A percentile compares a stretch with the other conserved stretches of the same genome.
These are phyloP conservation scores for Phytophthora rubi DNA, from an alignment of 352 stramenopile species.

Conservation along the genomic window DNA sequence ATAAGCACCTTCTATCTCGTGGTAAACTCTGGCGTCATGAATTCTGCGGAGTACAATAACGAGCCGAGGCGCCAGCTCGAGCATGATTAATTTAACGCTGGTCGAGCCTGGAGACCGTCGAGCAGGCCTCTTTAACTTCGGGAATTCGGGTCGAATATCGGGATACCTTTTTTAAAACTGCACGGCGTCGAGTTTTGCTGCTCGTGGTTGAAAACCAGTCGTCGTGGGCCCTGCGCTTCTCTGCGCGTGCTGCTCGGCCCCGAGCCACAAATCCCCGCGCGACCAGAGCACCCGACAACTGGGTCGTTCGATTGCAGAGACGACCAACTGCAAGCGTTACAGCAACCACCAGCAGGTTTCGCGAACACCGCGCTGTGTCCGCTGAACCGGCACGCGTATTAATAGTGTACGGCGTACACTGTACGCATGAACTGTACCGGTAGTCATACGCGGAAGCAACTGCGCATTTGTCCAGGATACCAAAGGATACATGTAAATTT, in stretches of 20 bases:
- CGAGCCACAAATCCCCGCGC: constrained; percentile 18
- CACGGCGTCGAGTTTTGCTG: constrained; percentile 22
- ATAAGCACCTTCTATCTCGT: too few species aligned
- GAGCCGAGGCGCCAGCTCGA: constrained; percentile 8
- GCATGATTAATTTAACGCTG: constrained; percentile 11
- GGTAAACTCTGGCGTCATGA: too few species aligned
- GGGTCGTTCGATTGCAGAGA: constrained; percentile 30
- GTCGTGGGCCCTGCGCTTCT: constrained; percentile 19
- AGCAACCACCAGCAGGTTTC: constrained; percentile 19
- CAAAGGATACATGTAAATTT: neutral
- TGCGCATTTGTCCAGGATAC: too few species aligned
- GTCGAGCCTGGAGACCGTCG: too few species aligned
- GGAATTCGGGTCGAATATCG: too few species aligned
- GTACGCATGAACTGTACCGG: neutral
- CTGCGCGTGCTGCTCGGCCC: neutral
- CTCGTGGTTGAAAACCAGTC: constrained; percentile 10
- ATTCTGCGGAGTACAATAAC: neutral
- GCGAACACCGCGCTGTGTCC: neutral
- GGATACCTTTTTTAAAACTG: too few species aligned
- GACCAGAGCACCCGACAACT: constrained; percentile 27
- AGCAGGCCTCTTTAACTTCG: too few species aligned
- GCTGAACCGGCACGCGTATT: neutral
- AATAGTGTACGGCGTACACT: neutral
- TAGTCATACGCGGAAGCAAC: neutral
- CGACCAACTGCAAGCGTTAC: constrained; percentile 23